phyloP scores from a whole-genome alignment of 208 protist genomes.

The Phytomonas sp. region DNA sequence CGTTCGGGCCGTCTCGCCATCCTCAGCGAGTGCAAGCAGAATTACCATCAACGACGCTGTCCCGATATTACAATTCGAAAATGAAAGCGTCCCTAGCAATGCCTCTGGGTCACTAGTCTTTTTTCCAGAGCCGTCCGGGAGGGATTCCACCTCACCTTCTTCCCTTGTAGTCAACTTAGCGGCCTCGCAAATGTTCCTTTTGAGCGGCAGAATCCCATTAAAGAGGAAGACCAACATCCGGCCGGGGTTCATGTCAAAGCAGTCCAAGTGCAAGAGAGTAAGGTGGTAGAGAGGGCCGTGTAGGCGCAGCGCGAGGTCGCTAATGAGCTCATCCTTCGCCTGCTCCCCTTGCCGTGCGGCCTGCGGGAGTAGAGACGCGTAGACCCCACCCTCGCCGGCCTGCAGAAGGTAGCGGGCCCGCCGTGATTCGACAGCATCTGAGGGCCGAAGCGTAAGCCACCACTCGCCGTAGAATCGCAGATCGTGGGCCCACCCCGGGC shows the following conservation, averaged over 20 bases:
- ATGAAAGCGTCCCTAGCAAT: conserved; percentile 44
- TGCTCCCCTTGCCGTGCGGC: conserved; percentile 12
- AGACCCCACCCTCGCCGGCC: conserved; percentile 1
- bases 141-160: neutral
- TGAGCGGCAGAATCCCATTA: conserved; percentile 32
- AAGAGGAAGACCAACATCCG: conserved; percentile 55
- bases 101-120: neutral
- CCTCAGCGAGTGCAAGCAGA: conserved; percentile 25
- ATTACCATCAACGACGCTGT: conserved; percentile 50
- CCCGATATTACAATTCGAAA: conserved; percentile 57
- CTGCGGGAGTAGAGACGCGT: conserved; percentile 34
- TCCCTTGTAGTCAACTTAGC: neutral
- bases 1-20: conserved; percentile 12
- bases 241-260: conserved; percentile 42
- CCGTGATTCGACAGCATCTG: neutral
- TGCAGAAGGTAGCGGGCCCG: neutral
- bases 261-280: conserved; percentile 59
- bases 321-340: conserved; percentile 48
- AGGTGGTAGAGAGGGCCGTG: conserved; percentile 22
- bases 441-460: conserved; percentile 60
- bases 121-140: neutral
- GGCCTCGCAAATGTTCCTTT: neutral
- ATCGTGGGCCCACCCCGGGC: conserved; percentile 43
- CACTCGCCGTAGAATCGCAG: conserved; percentile 57
- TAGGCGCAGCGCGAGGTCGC: conserved; percentile 43